Base-by-base conservation (phyloP, 768 basidiomycete species). In the Auricularia sp. region DNA sequence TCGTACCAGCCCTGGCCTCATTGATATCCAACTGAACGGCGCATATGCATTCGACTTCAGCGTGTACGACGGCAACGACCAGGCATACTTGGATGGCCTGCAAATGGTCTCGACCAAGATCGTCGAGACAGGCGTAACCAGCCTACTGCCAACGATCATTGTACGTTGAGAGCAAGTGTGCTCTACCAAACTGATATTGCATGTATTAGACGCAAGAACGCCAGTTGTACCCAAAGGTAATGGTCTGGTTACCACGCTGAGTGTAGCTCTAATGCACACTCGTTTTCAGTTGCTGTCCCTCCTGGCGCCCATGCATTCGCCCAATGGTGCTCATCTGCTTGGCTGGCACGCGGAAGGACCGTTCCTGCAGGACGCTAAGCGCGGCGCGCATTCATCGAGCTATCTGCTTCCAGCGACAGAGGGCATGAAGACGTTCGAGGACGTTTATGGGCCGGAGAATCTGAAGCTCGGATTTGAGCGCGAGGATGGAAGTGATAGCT, bases 331-430 rank as follows among this genome's bases (percentile, higher is more conserved):
- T 0, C 86, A 83, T 39, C 73, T 93, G 3, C 82, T 95, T 12
- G 93, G 93, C 34, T 95, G 90, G 87, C 93, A 96, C 68, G 90
- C 83, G 34, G 93, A 96, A 74, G 93, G 93, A 0, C 93, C 93
- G 0, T 95, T 94, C 77, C 80, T 94, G 53, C 87, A 91, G 63
- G 75, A 84, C 47, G 80, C 81, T n/a, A 93, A 93, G 72, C 85
- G 88, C 54, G 93, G 93, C 2, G 91, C 90, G 2, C 93, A 96
- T 72, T 81, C 88, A 1, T 83, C 84, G 3, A 77, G 83, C 3
- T 84, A 84, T 74, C 83, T 91, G 36, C 72, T 83, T 33, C 68
- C 81, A 29, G 90, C 91, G 0, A 77, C 79, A 1, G 78, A 83
- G n/a, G 87, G 87, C 4, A 81, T 85, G 66, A 75, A 76, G 33